These are phyloP conservation scores for Peniophora sp. DNA, from an alignment of 1,284 basidiomycete genomes.

Conservation along the genomic window DNA sequence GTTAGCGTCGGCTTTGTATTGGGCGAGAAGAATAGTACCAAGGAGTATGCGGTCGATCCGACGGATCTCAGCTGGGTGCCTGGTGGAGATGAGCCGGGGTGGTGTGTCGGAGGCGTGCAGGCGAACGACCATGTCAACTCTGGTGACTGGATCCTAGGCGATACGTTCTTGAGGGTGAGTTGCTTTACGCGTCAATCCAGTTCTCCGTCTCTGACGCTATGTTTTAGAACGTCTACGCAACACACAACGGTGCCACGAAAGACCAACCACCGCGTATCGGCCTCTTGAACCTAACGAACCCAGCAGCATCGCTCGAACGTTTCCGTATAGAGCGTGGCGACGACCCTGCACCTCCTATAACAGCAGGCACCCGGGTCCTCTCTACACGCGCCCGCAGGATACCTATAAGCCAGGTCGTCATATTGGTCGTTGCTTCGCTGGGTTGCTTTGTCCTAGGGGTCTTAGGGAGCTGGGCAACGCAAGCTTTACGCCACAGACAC, in stretches of 20 bases:
- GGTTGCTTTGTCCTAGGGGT: slow-evolving; percentile 4
- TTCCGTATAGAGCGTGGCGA: slow-evolving; percentile 37
- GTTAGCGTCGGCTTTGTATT: slow-evolving; percentile 39
- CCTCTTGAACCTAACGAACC: slow-evolving; percentile 38
- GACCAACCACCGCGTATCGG: slow-evolving; percentile 37
- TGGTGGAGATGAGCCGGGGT: slow-evolving; percentile 29
- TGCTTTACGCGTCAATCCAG: background rate
- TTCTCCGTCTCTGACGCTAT: background rate
- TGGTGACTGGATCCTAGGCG: slow-evolving; percentile 58
- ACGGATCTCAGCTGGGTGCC: slow-evolving; percentile 45
- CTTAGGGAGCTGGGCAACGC: background rate
- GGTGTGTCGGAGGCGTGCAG: slow-evolving; percentile 55
- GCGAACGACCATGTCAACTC: slow-evolving; percentile 45
- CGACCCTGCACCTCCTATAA: slow-evolving; percentile 27
- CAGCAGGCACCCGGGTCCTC: slow-evolving; percentile 10
- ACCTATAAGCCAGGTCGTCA: slow-evolving; percentile 14
- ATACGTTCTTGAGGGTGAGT: slow-evolving; percentile 45
- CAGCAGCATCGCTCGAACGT: slow-evolving; percentile 24
- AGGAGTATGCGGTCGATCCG: slow-evolving; percentile 42
- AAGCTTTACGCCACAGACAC: background rate
- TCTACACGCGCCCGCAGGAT: background rate
- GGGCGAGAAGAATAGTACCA: slow-evolving; percentile 27
- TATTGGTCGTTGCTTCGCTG: slow-evolving; percentile 16
- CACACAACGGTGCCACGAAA: slow-evolving; percentile 36
- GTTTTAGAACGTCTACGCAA: slow-evolving; percentile 51